Conservation (phyloP, 805 yeast species). For the Metschnikowia gelsemii region DNA sequence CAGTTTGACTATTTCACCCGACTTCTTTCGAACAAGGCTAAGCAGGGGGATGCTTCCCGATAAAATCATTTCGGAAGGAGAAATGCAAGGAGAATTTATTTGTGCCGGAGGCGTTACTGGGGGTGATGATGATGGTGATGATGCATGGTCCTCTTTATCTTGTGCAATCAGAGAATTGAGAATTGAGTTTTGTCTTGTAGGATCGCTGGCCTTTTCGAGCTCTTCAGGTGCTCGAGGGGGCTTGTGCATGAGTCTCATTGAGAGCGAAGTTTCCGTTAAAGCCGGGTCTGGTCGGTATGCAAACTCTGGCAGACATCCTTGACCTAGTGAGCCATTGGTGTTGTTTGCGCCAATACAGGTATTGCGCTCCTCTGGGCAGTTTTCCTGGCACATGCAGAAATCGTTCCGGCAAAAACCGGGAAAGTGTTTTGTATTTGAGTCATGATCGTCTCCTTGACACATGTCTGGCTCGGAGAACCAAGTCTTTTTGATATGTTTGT, state of each 20-base stretch:
- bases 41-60: not conserved
- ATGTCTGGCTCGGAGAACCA: too few relatives aligned
- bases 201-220: constrained; percentile 29
- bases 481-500: not conserved
- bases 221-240: constrained; percentile 36
- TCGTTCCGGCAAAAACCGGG: not conserved
- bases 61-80: not conserved
- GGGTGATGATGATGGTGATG: not conserved
- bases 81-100: not conserved
- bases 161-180: constrained; percentile 20
- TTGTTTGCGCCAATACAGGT: not conserved
- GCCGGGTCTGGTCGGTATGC: constrained; percentile 2
- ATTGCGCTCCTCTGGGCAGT: not conserved
- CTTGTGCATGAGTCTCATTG: constrained; percentile 39
- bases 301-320: not conserved
- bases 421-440: not conserved
- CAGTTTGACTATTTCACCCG: constrained; percentile 60
- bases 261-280: constrained; percentile 24
- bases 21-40: constrained; percentile 68
- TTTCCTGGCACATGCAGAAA: not conserved
- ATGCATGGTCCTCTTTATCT: not conserved
- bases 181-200: constrained; percentile 30
- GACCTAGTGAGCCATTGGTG: not conserved
- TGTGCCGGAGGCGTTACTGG: not conserved
- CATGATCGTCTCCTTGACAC: too few relatives aligned